phyloP scores from a whole-genome alignment of 345 rosid genomes.

The Iberis pinnata region DNA sequence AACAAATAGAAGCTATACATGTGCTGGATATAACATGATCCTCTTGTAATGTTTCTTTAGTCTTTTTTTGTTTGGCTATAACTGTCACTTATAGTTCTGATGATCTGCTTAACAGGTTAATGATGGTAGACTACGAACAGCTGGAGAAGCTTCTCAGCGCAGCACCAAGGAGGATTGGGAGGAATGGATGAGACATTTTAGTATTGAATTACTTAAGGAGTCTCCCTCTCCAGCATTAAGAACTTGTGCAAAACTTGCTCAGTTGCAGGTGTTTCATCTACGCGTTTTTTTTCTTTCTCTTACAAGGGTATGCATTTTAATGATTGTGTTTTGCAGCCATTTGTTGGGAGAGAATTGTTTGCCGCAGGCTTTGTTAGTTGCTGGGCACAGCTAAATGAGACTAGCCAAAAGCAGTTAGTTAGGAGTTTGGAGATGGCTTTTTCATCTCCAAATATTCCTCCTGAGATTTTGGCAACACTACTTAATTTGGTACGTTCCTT shows the following conservation, averaged over 20 bases:
- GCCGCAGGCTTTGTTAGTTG: slow-evolving; percentile 99
- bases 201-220: slow-evolving; percentile 93
- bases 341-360: slow-evolving; percentile 93
- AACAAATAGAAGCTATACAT: slow-evolving; percentile 3
- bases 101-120: slow-evolving; percentile 51
- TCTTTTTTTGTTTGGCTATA: slow-evolving; percentile 9
- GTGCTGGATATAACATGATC: slow-evolving; percentile 6
- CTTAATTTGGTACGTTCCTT: slow-evolving; percentile 64
- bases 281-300: slow-evolving; percentile 10
- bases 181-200: slow-evolving; percentile 99
- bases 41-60: slow-evolving; percentile 2
- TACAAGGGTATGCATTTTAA: slow-evolving; percentile 27
- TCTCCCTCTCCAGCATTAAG: slow-evolving; percentile 98
- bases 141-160: slow-evolving; percentile 99
- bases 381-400: slow-evolving; percentile 83
- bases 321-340: slow-evolving; percentile 60
- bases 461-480: slow-evolving; percentile 94
- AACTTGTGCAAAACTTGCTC: slow-evolving; percentile 97
- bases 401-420: slow-evolving; percentile 87
- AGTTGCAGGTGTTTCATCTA: slow-evolving; percentile 57
- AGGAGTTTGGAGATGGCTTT: slow-evolving; percentile 97
- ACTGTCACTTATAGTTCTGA: slow-evolving; percentile 18
- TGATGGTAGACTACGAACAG: slow-evolving; percentile 79
- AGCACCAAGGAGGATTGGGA: slow-evolving; percentile 99
- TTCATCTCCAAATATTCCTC: slow-evolving; percentile 95